Evolutionary conservation across 2,329 filamentous ascomycete genomes (phyloP), one percentile per base, ranked within the genome.

Genomic region (Macroventuria anomochaeta): DNA sequence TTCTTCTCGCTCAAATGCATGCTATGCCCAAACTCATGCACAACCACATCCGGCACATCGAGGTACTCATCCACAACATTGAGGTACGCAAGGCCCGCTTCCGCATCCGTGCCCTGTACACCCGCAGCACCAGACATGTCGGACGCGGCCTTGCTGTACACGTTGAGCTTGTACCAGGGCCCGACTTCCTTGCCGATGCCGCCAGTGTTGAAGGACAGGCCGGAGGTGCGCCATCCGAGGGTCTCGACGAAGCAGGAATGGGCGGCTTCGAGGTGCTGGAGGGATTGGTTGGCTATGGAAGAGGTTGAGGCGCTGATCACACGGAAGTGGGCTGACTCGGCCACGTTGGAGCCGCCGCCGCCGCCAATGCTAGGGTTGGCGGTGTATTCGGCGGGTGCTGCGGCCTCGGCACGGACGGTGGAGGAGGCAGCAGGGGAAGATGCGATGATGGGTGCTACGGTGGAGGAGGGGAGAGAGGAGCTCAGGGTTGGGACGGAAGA

Each of bases 11-110:
- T 72, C 46, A 80, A 80, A 10, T 79, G 79, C 50, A 82, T 61
- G 0, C 70, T 78, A 54, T 82, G 80, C 0, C 79, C 80, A 41
- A 73, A 82, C 59, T 81, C 80, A 52, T 82, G 80, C 3, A 81
- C 76, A 0, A 76, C 77, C 12, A 81, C 73, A 2, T 63, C 65
- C 0, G 78, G 75, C 0, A 62, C 64, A 1, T 71, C 66, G 31
- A 81, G 69, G 48, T 75, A 79, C 12, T 65, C 50, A 17, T 72
- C 62, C 3, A 77, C 69, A 3, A 82, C 78, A 46, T 80, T 75
- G 20, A 81, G 64, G 55, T 69, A 82, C 12, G 72, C 72, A 42
- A 79, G 66, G 1, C 80, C 80, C 0, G 73, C 67, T 7, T 56
- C 50, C 2, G 40, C 47, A 36, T 81, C 79, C 0, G 74, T 74